Base-by-base conservation (phyloP, 805 yeast species). In the Saccharomycopsis oosterbeekiorum region DNA sequence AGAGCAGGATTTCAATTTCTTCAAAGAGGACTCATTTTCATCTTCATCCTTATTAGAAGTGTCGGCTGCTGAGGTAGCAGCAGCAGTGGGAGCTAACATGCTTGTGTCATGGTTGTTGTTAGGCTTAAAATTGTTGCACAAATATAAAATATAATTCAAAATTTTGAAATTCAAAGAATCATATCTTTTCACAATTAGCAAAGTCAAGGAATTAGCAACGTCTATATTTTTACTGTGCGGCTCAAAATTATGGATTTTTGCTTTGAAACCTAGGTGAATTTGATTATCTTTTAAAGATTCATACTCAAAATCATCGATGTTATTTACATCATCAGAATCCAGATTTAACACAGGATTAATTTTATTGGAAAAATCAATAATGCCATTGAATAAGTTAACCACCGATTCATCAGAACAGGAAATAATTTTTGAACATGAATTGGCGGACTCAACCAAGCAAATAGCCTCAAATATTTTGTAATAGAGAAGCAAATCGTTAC, bases 1-100 rank as follows among this genome's bases (percentile, higher is more conserved):
- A 4, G 60, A 60, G 51, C 66, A 64, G 6, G 66, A 64, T 60
- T 62, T 62, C 42, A 64, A 55, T 51, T 62, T 62, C 26, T 64
- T 64, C 24, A 60, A 54, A 29, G 62, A 50, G 21, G 40, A 50
- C 1, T 29, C 43, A 54, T 55, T 39, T 21, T 42, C 21, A 26
- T 40, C 41, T 24, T 56, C 26, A 14, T 26, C 17, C 12, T 39
- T 39, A 21, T 59, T 36, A 19, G 8, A 39, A 37, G 19, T 34
- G 36, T 36, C 2, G 6, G 6, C 6, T 6, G 34, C 3, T 29
- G 34, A 29, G 34, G 34, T 6, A 6, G 6, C 6, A 6, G 54
- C 21, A 17, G 34, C 14, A 40, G 37, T n/a, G 15, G 21, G 10
- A 15, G 21, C 39, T n/a, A 55, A 43, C 6, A 6, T 19, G n/a